Conservation (phyloP, 192 early-diverging fungal species). For the Chytriomyces confervae region DNA sequence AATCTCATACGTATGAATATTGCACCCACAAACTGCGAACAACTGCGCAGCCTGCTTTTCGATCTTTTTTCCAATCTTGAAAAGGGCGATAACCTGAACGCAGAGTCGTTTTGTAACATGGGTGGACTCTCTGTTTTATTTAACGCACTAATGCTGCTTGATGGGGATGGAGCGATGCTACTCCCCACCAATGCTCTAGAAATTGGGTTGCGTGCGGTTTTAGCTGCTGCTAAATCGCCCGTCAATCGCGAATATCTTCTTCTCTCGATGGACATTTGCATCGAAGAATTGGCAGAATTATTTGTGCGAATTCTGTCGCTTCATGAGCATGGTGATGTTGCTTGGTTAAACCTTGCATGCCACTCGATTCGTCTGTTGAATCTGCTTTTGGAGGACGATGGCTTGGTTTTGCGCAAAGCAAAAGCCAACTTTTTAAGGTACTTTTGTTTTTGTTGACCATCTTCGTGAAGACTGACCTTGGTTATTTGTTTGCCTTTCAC, state of each 20-base stretch:
- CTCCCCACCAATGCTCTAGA: neutral
- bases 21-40: neutral
- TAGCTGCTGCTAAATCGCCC: neutral
- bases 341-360: conserved; percentile 4
- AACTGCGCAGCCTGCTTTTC: neutral
- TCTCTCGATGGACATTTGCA: conserved; percentile 29
- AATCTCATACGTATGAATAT: neutral
- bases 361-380: neutral
- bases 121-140: conserved; percentile 24
- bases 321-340: conserved; percentile 5
- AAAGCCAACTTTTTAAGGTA: conserved; percentile 35
- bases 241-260: conserved; percentile 27
- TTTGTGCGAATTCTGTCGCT: conserved; percentile 16
- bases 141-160: conserved; percentile 16
- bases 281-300: conserved; percentile 29
- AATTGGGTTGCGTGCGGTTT: neutral
- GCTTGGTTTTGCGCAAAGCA: neutral
- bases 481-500: neutral
- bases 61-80: neutral
- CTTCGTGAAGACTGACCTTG: neutral
- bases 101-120: conserved; percentile 25
- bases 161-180: conserved; percentile 14
- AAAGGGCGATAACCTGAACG: neutral
- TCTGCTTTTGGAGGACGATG: conserved; percentile 8
- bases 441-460: neutral